Base-by-base conservation (phyloP, 495 filamentous ascomycete species). In the Mycothermus thermophilus region DNA sequence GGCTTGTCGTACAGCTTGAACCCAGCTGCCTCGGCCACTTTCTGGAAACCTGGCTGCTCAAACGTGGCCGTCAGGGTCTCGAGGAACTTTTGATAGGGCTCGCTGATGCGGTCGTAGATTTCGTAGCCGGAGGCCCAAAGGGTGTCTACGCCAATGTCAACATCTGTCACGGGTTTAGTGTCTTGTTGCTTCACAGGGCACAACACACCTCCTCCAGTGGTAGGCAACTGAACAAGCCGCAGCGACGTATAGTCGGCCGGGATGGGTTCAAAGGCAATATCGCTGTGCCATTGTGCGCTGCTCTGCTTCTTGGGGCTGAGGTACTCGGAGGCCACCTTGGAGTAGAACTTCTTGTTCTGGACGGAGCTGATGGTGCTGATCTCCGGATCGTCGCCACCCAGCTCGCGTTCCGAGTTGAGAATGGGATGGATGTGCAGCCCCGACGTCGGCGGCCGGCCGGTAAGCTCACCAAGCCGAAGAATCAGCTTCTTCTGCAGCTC, bases 101-200 rank as follows among this genome's bases (percentile, higher is more conserved):
- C 50, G 3, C 69, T 75, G 39, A 85, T 54, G 2, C 76, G 68
- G 48, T 85, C 81, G 47, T 79, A 86, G 10, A 83, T 60, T 36
- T 84, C 80, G 42, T 83, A 85, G 1, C 75, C 77, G 0, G 68
- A 75, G 0, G 75, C 79, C 75, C 73, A 83, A 3, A 85, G 64
- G 0, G 46, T 57, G 30, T 55, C 46, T 41, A 12, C 1, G 14
- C 6, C n/a, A n/a, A n/a, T n/a, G n/a, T n/a, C n/a, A n/a, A n/a
- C n/a, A n/a, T n/a, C n/a, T n/a, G n/a, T n/a, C n/a, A n/a, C n/a
- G n/a, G n/a, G n/a, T n/a, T n/a, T n/a, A n/a, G n/a, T n/a, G n/a
- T n/a, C n/a, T n/a, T n/a, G n/a, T n/a, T n/a, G n/a, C n/a, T 1
- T 9, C 1, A 5, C 6, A 16, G 9, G 22, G 2, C 16, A 19